These are phyloP conservation scores for Pseudozyma hubeiensis DNA, from an alignment of 1,284 basidiomycete species.

Conservation along the genomic window DNA sequence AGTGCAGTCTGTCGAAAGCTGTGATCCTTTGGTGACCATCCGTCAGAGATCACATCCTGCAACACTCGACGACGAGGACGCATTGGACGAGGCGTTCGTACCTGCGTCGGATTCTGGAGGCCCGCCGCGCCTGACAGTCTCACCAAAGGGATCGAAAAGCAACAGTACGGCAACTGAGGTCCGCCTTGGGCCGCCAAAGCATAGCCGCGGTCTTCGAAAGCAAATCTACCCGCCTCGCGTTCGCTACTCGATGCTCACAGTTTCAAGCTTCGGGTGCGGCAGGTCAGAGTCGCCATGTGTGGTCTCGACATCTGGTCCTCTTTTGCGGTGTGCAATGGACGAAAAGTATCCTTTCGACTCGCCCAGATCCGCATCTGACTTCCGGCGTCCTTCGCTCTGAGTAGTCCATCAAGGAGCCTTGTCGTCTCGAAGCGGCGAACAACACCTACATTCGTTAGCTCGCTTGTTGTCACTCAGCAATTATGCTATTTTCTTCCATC, in stretches of 20 bases:
- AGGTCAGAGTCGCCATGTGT: neutral
- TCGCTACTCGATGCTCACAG: conserved; percentile 4
- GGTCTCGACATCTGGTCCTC: neutral
- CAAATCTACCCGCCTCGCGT: conserved; percentile 33
- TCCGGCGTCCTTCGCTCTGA: neutral
- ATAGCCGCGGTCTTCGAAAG: conserved; percentile 37
- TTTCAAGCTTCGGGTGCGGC: neutral
- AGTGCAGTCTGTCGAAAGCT: neutral
- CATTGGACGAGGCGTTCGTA: neutral
- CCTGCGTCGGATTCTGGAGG: too few relatives aligned
- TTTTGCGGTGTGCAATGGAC: neutral
- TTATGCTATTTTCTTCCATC: too few relatives aligned
- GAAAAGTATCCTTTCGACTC: neutral
- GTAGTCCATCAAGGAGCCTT: too few relatives aligned
- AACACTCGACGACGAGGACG: neutral
- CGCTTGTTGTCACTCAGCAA: too few relatives aligned
- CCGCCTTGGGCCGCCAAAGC: conserved; percentile 14
- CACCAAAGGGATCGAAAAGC: neutral
- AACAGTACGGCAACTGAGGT: neutral
- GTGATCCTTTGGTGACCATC: neutral
- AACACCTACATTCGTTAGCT: neutral
- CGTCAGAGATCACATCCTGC: neutral
- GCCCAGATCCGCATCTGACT: conserved; percentile 2
- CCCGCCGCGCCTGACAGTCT: neutral
- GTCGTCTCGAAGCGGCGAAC: neutral